A percentile compares a stretch with the other conserved stretches of the same genome.
Evolutionary conservation across 75 land plant species (phyloP).

Genomic region (Cupressus sempervirens): DNA sequence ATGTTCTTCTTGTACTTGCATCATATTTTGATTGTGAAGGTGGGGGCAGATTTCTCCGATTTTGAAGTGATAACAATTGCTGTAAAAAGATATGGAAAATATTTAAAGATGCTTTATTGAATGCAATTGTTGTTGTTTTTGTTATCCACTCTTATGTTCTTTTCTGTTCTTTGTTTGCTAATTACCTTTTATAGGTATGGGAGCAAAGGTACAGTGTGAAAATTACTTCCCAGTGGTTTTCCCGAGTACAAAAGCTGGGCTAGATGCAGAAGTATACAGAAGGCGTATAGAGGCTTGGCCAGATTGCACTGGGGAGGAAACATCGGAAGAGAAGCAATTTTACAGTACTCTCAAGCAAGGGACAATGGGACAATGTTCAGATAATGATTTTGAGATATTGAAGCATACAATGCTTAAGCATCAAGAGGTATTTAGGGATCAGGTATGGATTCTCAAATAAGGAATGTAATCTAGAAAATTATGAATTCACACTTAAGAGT

Average conservation of each 20-base stretch:
- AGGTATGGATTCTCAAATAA: constrained; percentile 38
- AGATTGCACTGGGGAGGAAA: constrained; percentile 28
- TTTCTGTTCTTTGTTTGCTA: neutral
- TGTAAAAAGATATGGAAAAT: neutral
- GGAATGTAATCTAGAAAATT: neutral
- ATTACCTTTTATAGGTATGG: constrained; percentile 43
- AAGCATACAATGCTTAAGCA: constrained; percentile 74
- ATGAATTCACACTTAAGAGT: neutral
- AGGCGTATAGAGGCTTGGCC: constrained; percentile 29
- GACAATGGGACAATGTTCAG: constrained; percentile 19
- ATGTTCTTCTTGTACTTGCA: neutral
- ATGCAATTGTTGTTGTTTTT: neutral
- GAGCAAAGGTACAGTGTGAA: constrained; percentile 53
- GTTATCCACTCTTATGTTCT: neutral
- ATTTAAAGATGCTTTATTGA: neutral
- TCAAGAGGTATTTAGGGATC: constrained; percentile 57
- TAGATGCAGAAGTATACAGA: constrained; percentile 12
- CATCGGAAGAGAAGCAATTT: constrained; percentile 24
- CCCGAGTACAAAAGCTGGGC: constrained; percentile 30
- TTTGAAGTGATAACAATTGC: neutral
- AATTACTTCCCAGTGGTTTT: constrained; percentile 46
- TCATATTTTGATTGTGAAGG: too few species aligned
- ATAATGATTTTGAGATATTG: constrained; percentile 46
- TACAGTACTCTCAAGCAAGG: constrained; percentile 27
- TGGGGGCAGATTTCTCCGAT: neutral